Conservation (phyloP, 1,284 basidiomycete species). For the Ceratobasidium sp. region DNA sequence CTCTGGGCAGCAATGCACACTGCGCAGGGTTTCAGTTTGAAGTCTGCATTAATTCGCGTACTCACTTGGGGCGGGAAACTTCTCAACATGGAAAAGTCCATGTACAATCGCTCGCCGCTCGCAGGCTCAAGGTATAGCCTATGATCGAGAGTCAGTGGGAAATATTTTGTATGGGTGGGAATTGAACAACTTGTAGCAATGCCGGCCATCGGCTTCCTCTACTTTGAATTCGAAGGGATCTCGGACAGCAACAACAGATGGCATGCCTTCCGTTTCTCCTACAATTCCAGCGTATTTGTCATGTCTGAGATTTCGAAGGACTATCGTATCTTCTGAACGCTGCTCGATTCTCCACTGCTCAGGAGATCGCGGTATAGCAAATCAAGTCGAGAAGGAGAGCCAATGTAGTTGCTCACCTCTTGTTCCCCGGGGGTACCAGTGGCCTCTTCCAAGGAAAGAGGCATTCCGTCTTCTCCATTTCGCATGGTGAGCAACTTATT, state of each 20-base stretch:
- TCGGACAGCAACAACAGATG: neutral
- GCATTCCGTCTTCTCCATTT: neutral
- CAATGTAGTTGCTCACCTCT: neutral
- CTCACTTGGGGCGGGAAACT: slow-evolving; percentile 11
- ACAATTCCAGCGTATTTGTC: neutral
- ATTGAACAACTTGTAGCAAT: neutral
- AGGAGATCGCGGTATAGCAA: neutral
- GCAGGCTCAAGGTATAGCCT: neutral
- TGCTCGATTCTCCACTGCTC: slow-evolving; percentile 12
- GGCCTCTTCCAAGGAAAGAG: neutral
- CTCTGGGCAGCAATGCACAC: neutral
- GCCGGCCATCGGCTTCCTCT: neutral
- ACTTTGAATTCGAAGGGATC: neutral
- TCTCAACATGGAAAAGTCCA: slow-evolving; percentile 3
- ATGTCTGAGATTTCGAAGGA: neutral
- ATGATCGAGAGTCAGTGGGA: neutral
- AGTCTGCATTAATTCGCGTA: neutral
- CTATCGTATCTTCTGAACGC: neutral
- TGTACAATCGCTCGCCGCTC: neutral
- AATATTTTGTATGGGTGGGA: neutral
- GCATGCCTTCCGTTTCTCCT: neutral
- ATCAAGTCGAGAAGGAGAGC: neutral
- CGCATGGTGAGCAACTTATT: slow-evolving; percentile 8
- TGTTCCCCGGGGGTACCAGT: slow-evolving; percentile 17
- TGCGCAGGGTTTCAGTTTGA: no score